Conservation (phyloP, 257 asterid genomes). For the Solanum medicagineum region DNA sequence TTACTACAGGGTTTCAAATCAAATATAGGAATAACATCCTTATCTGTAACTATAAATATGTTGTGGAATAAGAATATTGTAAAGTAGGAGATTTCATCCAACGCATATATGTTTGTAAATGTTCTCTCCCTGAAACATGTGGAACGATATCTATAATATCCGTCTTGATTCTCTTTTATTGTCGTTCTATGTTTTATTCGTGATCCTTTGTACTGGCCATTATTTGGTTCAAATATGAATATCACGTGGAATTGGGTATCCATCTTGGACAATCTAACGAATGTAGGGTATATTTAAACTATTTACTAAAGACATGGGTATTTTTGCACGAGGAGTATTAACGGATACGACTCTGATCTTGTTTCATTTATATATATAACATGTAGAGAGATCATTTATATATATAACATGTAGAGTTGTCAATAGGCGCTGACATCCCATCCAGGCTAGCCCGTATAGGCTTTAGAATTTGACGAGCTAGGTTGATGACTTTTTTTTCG, state of each 20-base stretch:
- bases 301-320: no score
- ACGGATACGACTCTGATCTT: no score
- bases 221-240: no score
- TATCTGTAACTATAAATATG: neutral
- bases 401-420: no score
- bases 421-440: no score
- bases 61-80: neutral
- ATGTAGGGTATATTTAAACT: no score
- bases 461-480: no score
- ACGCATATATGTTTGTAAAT: neutral
- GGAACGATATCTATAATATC: neutral
- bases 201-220: neutral
- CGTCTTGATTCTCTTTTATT: neutral
- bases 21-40: neutral
- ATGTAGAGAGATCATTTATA: no score
- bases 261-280: neutral
- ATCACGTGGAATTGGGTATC: neutral
- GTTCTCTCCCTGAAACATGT: neutral
- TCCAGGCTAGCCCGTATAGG: no score
- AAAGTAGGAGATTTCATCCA: neutral
- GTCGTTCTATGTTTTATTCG: neutral
- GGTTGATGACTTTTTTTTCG: no score
- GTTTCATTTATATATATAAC: no score
- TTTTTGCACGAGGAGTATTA: no score
- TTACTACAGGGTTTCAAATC: constrained; percentile 15